These are phyloP conservation scores for Pseudogymnoascus verrucosus DNA, from an alignment of 2,329 filamentous ascomycete species.

Conservation along the genomic window DNA sequence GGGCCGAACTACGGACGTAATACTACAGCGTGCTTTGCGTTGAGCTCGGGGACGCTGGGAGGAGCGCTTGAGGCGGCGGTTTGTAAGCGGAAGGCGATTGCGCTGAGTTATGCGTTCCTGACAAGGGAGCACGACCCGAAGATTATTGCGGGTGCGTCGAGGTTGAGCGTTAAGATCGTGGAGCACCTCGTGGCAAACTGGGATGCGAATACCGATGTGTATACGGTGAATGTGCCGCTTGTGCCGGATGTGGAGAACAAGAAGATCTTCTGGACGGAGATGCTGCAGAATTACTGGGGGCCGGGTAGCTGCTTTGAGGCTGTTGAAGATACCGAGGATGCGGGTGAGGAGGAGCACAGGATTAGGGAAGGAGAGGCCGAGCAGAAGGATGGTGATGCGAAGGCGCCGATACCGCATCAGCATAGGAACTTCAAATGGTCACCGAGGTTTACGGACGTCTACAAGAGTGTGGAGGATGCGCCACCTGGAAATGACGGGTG, in stretches of 20 bases:
- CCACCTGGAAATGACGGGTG: constrained; percentile 84
- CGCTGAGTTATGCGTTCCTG: constrained; percentile 86
- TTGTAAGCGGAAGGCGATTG: constrained; percentile 64
- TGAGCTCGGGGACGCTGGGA: constrained; percentile 70
- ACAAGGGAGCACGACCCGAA: constrained; percentile 72
- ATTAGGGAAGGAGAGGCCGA: constrained; percentile 58
- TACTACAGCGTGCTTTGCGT: constrained; percentile 69
- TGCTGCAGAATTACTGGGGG: constrained; percentile 87
- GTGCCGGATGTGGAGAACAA: constrained; percentile 63
- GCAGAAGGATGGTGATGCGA: constrained; percentile 30
- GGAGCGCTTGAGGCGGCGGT: constrained; percentile 70
- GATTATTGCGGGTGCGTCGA: constrained; percentile 70
- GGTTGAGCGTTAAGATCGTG: constrained; percentile 67
- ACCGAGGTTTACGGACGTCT: constrained; percentile 78
- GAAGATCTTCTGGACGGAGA: constrained; percentile 73
- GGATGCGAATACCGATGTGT: constrained; percentile 69
- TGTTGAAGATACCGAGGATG: constrained; percentile 56
- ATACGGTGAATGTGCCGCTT: constrained; percentile 83
- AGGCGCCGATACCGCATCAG: constrained; percentile 39
- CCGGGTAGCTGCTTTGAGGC: constrained; percentile 82
- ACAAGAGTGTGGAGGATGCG: constrained; percentile 73
- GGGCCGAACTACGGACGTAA: constrained; percentile 81
- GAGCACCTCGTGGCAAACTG: constrained; percentile 72
- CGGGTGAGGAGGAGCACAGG: constrained; percentile 62
- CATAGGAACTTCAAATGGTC: constrained; percentile 96